These are phyloP conservation scores for Canna indica DNA, from an alignment of 176 grass and related monocot genomes.

Conservation along the genomic window DNA sequence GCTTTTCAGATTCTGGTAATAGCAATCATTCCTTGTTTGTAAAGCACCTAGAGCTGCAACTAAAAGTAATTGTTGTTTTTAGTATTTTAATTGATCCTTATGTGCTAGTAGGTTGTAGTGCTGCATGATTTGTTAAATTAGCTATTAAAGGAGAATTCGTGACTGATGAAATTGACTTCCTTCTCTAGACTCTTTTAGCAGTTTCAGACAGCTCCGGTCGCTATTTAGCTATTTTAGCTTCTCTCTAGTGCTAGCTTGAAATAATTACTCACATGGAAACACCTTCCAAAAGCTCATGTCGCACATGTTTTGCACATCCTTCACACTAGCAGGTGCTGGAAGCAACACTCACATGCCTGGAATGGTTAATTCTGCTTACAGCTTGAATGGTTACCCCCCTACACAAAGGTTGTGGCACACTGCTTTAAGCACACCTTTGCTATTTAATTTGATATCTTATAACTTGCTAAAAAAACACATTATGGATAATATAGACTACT, in stretches of 20 bases:
- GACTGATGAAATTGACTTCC: background rate
- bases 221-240: slow-evolving; percentile 8
- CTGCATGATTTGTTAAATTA: background rate
- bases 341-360: slow-evolving; percentile 94
- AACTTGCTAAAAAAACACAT: background rate
- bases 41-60: background rate
- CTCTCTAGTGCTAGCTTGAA: slow-evolving; percentile 13
- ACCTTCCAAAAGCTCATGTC: slow-evolving; percentile 58
- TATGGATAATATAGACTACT: background rate
- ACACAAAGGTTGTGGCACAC: slow-evolving; percentile 96
- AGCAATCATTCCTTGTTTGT: slow-evolving; percentile 10
- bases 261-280: slow-evolving; percentile 38
- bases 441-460: slow-evolving; percentile 18
- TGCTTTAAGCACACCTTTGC: slow-evolving; percentile 63
- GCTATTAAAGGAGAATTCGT: background rate
- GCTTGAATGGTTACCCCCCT: slow-evolving; percentile 85
- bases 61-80: background rate
- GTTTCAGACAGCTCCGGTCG: slow-evolving; percentile 3
- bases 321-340: slow-evolving; percentile 90
- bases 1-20: slow-evolving; percentile 63
- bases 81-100: background rate
- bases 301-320: slow-evolving; percentile 86
- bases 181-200: background rate
- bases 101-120: background rate
- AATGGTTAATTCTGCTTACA: slow-evolving; percentile 93